Base-by-base conservation (phyloP, 164 flowering plant genomes). In the Nymphaea thermarum region DNA sequence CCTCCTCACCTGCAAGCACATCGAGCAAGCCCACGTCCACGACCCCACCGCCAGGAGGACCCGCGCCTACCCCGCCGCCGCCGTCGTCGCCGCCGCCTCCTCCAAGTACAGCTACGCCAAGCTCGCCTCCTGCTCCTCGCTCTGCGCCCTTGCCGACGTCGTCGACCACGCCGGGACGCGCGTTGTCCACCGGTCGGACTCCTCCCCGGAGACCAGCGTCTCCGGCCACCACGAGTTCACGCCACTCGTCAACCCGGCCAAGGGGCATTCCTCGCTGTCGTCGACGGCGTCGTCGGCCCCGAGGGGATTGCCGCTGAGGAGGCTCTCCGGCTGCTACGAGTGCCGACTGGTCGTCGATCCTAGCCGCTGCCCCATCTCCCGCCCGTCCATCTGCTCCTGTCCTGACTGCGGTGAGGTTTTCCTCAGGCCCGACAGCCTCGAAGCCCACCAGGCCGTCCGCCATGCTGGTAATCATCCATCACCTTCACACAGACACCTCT, bases 331-430 rank as follows among this genome's bases (percentile, higher is more conserved):
- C 55, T 79, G 82, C 62, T 76, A 79, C 62, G 82, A 79, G 43
- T 79, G 82, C 44, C 77, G 68, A 18, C 70, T 72, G 74, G 72
- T 79, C 62, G 77, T 76, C 64, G 82, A 79, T 62, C 82, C 82
- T 10, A 70, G 72, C 76, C 76, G 79, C 77, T 77, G 74, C 59
- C 93, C 91, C 61, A 60, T 75, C 63, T 78, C 90, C 51, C 83
- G 96, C 53, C 73, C 80, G 43, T 87, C 85, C 0, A 80, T 88
- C 6, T 86, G 89, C 70, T 80, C 85, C 67, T 94, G 98, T 72
- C 68, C 95, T 1, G 84, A 87, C n/a, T 94, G 98, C 77, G 98
- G 98, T 18, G 98, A 94, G 80, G 86, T 91, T n/a, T 94, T 94
- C 70, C 89, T 90, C 0, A 87, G 88, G 75, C 68, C 81, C 18